phyloP scores from a whole-genome alignment of 352 stramenopile genomes.

The Blastocystis sp. region DNA sequence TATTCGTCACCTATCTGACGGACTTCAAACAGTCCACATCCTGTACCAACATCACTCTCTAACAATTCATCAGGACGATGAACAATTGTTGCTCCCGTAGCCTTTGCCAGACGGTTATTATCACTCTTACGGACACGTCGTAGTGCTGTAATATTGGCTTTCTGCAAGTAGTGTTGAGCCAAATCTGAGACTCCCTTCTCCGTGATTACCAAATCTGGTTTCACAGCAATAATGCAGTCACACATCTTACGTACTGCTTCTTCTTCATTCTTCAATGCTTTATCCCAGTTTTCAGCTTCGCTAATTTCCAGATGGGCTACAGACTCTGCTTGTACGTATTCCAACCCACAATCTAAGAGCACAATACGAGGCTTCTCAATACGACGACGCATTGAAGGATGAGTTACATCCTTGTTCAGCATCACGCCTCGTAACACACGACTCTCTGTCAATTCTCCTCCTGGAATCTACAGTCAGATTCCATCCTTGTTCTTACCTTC shows the following conservation, averaged over 20 bases:
- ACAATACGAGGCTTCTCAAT: slow-evolving; percentile 97
- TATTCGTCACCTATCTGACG: slow-evolving; percentile 87
- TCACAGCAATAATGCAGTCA: slow-evolving; percentile 87
- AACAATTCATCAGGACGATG: slow-evolving; percentile 93
- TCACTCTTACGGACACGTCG: slow-evolving; percentile 95
- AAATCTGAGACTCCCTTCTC: slow-evolving; percentile 99
- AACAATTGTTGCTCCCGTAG: slow-evolving; percentile 92
- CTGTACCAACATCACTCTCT: slow-evolving; percentile 93
- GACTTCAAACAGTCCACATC: slow-evolving; percentile 96
- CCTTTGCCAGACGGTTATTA: slow-evolving; percentile 95
- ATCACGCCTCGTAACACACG: slow-evolving; percentile 92
- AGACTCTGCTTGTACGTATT: slow-evolving; percentile 99
- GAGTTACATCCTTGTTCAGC: slow-evolving; percentile 99
- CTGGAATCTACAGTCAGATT: slow-evolving; percentile 71
- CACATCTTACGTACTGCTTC: slow-evolving; percentile 99
- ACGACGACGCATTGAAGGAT: slow-evolving; percentile 93
- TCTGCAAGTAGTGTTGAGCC: slow-evolving; percentile 97
- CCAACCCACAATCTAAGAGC: slow-evolving; percentile 92
- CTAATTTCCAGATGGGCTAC: slow-evolving; percentile 95
- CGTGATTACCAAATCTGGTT: slow-evolving; percentile 97
- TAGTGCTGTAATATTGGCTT: slow-evolving; percentile 96
- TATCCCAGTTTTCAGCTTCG: slow-evolving; percentile 96
- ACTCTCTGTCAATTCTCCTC: slow-evolving; percentile 86
- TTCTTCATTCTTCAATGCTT: slow-evolving; percentile 93
- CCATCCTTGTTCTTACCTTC: slow-evolving; percentile 74